Percentiles rank a stretch among this genome's conserved stretches.
Conservation (phyloP, 768 basidiomycete genomes). For the Tricholoma sp. region DNA sequence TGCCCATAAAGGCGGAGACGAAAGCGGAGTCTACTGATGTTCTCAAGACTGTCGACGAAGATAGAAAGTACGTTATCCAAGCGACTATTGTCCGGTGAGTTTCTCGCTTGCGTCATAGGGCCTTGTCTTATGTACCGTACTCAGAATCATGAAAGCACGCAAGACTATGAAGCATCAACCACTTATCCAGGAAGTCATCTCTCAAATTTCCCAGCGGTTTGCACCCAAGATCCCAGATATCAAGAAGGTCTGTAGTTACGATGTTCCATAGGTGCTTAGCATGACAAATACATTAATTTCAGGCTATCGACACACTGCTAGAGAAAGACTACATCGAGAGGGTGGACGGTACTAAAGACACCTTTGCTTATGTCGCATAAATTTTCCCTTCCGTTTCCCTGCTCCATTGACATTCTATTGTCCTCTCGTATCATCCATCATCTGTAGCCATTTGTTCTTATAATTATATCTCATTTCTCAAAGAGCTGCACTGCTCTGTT, state of each 20-base stretch:
- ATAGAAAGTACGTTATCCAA: conserved; percentile 94
- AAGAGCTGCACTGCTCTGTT: too few species aligned
- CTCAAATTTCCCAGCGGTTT: conserved; percentile 84
- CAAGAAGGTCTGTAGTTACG: conserved; percentile 70
- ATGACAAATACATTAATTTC: conserved; percentile 11
- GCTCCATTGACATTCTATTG: conserved; percentile 3
- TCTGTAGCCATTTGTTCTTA: conserved; percentile 32
- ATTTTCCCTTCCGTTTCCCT: conserved; percentile 3
- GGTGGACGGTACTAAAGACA: conserved; percentile 86
- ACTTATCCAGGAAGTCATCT: conserved; percentile 85
- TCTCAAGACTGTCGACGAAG: conserved; percentile 92
- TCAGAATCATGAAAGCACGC: conserved; percentile 90
- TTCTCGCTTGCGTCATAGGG: neutral
- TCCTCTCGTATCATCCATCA: conserved; percentile 20
- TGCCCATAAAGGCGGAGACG: conserved; percentile 91
- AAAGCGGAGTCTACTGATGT: conserved; percentile 89
- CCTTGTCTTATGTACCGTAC: conserved; percentile 1
- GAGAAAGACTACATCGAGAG: conserved; percentile 99
- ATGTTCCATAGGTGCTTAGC: neutral
- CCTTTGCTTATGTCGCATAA: conserved; percentile 75
- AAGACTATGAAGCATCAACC: conserved; percentile 95
- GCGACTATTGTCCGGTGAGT: conserved; percentile 82
- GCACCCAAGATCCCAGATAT: conserved; percentile 94
- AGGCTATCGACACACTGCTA: conserved; percentile 88
- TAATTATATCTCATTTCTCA: neutral